phyloP scores from a whole-genome alignment of 73 alveolate species.

The Symbiodinium natans region DNA sequence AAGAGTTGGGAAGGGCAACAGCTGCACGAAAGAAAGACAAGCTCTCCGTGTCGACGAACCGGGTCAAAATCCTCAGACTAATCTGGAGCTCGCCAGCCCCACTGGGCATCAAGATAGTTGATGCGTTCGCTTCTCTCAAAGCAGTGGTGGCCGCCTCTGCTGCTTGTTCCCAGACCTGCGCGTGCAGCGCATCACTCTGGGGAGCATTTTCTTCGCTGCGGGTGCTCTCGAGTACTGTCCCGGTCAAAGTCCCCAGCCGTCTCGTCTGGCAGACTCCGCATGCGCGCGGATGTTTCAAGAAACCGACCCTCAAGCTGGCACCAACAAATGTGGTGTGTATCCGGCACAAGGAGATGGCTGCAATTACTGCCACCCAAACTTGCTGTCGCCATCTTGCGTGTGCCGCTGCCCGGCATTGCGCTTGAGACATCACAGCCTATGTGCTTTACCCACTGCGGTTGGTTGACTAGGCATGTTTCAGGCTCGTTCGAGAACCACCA shows the following conservation, averaged over 20 bases:
- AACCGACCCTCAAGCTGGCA: not conserved
- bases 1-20: conserved; percentile 25
- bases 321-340: not conserved
- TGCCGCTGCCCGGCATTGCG: not conserved
- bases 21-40: not conserved
- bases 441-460: too few relatives aligned
- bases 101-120: conserved; percentile 90
- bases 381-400: not conserved
- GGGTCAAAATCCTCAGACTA: not conserved
- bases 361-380: not conserved
- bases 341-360: not conserved
- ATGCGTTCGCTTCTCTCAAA: conserved; percentile 42
- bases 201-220: not conserved
- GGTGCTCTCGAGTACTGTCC: not conserved
- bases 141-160: conserved; percentile 23
- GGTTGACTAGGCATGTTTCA: too few relatives aligned
- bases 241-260: not conserved
- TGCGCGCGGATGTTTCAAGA: too few relatives aligned
- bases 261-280: not conserved
- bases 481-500: too few relatives aligned
- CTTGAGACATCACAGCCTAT: not conserved
- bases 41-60: not conserved
- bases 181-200: not conserved
- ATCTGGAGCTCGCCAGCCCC: conserved; percentile 83
- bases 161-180: conserved; percentile 22